Conservation (phyloP, 129 eudicot genomes). For the Flaveria ramosissima region DNA sequence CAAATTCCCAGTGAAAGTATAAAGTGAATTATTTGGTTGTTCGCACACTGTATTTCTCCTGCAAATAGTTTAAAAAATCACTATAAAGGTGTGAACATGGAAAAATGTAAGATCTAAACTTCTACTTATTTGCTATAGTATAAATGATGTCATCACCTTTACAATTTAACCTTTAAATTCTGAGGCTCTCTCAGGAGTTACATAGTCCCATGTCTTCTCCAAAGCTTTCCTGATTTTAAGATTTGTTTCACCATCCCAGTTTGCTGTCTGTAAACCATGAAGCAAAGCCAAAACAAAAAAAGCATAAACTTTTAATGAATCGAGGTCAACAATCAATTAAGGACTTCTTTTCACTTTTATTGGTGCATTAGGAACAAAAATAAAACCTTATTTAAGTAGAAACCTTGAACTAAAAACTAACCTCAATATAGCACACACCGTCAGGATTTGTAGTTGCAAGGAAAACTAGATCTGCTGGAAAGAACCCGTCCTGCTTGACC, state of each 20-base stretch:
- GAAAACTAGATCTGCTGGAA: conserved; percentile 92
- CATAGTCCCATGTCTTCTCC: conserved; percentile 95
- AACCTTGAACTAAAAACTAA: conserved; percentile 25
- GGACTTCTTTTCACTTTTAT: background rate
- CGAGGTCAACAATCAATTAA: conserved; percentile 1
- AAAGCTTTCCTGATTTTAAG: conserved; percentile 94
- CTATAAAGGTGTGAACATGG: background rate
- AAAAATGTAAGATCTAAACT: background rate
- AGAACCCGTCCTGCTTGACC: conserved; percentile 91
- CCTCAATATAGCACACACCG: conserved; percentile 96
- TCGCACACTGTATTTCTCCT: conserved; percentile 98
- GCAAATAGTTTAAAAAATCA: conserved; percentile 24
- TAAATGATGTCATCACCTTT: conserved; percentile 7
- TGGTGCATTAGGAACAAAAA: background rate
- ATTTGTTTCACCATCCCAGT: conserved; percentile 98
- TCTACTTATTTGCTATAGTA: background rate
- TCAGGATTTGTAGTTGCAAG: conserved; percentile 93
- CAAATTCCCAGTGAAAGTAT: conserved; percentile 97
- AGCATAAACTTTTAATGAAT: background rate
- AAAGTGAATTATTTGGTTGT: conserved; percentile 94
- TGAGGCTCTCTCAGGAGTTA: conserved; percentile 73
- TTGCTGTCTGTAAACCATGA: conserved; percentile 71
- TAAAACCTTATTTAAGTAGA: conserved; percentile 3
- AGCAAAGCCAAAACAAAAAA: conserved; percentile 1
- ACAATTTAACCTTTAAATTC: conserved; percentile 71